These are phyloP conservation scores for Colletotrichum incanum DNA, from an alignment of 2,329 filamentous ascomycete species.

Conservation along the genomic window DNA sequence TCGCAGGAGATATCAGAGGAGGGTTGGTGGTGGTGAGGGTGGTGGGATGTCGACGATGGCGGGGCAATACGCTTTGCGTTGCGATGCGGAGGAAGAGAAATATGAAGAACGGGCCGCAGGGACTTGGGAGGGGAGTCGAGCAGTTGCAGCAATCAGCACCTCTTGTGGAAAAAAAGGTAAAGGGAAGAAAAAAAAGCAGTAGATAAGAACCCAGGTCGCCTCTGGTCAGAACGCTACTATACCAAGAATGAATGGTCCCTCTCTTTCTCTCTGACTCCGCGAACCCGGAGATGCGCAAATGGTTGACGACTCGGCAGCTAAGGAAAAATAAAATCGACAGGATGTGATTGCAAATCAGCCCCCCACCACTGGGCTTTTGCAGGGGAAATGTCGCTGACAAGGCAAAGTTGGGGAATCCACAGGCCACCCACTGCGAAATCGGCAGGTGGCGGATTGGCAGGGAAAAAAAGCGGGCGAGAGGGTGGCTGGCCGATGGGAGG, in stretches of 20 bases:
- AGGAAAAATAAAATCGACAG: conserved; percentile 25
- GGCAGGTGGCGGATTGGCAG: conserved; percentile 37
- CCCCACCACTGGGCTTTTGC: conserved; percentile 41
- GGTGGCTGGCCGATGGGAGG: background rate
- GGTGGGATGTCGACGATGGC: conserved; percentile 14
- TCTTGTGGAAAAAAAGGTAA: background rate
- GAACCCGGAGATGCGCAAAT: conserved; percentile 43
- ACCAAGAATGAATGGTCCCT: background rate
- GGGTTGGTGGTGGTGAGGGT: background rate
- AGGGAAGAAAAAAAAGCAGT: too few relatives aligned
- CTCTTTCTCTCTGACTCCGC: background rate
- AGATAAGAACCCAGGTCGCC: background rate
- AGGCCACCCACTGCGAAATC: conserved; percentile 38
- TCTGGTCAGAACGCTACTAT: background rate
- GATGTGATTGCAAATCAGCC: conserved; percentile 44
- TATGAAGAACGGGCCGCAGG: background rate
- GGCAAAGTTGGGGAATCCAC: conserved; percentile 7
- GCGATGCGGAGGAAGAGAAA: background rate
- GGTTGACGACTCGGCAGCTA: background rate
- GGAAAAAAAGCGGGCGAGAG: conserved; percentile 4
- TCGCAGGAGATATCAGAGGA: background rate
- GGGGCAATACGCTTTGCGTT: conserved; percentile 6
- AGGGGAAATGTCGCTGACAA: conserved; percentile 18
- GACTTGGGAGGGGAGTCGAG: background rate
- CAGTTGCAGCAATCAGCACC: background rate